Base-by-base conservation (phyloP, 2,329 filamentous ascomycete species). In the Paracorniculantispora psalliotae region DNA sequence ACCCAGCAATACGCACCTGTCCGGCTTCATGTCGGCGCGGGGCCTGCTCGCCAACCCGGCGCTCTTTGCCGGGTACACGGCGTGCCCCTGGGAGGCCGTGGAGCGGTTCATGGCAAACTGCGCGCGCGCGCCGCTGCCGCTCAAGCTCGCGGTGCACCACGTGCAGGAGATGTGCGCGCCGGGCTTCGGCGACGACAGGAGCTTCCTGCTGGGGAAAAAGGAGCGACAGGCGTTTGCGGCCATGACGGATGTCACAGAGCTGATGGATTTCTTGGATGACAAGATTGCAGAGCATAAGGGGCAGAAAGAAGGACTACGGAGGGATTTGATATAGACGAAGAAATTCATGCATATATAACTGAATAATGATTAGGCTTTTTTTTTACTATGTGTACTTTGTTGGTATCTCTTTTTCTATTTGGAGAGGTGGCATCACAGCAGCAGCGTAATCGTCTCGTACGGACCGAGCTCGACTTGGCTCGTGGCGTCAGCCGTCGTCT, bases 11-110 rank as follows among this genome's bases (percentile, higher is more conserved):
- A 81, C 78, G 5, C 75, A 79, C 35, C 76, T 86, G 8, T 72
- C 81, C 1, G 85, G 87, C 37, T 81, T 90, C 58, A 90, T 90
- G 87, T 84, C 87, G 21, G 87, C 87, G 8, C 80, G 87, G 50
- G 87, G 85, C 9, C 75, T 90, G 2, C 79, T 90, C 44, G 77
- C 84, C 64, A 89, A 90, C 70, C 87, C 87, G 1, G 83, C 85
- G 3, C 72, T 90, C 52, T 90, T 87, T 70, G 79, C 82, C 0
- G 80, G 83, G 48, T 67, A 80, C 65, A 71, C 79, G 4, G 71
- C 77, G 23, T 87, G 85, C 62, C 81, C 85, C 2, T 86, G 82
- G 81, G 79, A 82, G 50, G 85, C 82, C 1, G 79, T 89, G 25
- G 83, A 86, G 66, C 72, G 75, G 15, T 89, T 90, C 68, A 75